Conservation (phyloP, 2,329 filamentous ascomycete genomes). For the Xylariaceae sp. region DNA sequence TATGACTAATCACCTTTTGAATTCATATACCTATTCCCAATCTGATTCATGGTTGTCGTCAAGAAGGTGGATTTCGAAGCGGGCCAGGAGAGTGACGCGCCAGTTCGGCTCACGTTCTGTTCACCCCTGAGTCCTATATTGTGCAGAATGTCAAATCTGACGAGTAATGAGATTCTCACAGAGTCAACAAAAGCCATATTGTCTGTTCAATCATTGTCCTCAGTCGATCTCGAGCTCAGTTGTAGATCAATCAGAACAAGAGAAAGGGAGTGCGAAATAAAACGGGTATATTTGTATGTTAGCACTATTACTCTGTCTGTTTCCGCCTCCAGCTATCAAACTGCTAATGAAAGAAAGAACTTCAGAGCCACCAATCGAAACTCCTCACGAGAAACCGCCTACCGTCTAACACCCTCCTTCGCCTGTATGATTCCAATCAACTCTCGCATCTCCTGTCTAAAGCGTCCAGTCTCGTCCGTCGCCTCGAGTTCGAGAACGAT, state of each 20-base stretch:
- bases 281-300: not conserved
- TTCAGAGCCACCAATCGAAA: not conserved
- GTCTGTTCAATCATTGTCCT: not conserved
- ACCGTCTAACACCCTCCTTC: slow-evolving; percentile 1
- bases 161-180: not conserved
- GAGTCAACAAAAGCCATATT: not conserved
- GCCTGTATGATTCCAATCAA: slow-evolving; percentile 14
- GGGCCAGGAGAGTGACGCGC: no score
- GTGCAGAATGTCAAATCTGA: no score
- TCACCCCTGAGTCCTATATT: no score
- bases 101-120: no score
- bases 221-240: not conserved
- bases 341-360: no score
- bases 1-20: no score
- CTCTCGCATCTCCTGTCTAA: slow-evolving; percentile 14
- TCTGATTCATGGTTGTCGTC: no score
- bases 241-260: no score
- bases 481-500: slow-evolving; percentile 16
- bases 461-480: slow-evolving; percentile 8
- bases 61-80: no score
- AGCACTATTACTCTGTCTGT: not conserved
- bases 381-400: not conserved
- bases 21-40: no score
- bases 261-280: not conserved
- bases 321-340: not conserved